Base-by-base conservation (phyloP, 75 land plant species). In the Adiantum capillusveneris region DNA sequence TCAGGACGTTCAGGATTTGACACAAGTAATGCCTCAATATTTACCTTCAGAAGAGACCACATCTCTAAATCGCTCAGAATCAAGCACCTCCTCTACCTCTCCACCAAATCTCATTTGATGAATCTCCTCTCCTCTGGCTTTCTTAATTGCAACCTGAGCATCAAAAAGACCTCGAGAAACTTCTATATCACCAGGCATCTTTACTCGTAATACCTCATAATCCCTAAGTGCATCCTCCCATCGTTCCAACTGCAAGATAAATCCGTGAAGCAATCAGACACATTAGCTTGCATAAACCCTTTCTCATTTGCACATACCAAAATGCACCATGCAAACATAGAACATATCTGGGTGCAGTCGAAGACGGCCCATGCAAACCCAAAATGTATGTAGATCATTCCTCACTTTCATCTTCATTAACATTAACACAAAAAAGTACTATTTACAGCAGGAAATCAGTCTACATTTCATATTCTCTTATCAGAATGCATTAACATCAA, bases 151-250 rank as follows among this genome's bases (percentile, higher is more conserved):
- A 44, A 83, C 75, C 73, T 93, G 87, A 11, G 83, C 96, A 50
- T 79, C 75, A 55, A 77, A 84, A 19, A 89, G 64, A 27, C 82
- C 73, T 53, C 81, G 77, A 16, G 90, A 80, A 26, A 89, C 76
- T 22, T 89, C 90, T 54, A 67, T 73, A 70, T 93, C 85, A 27
- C 66, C 68, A 6, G 98, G 98, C 53, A 80, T 45, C 62, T 81
- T 83, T 68, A 60, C 79, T 61, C 74, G 80, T 54, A 89, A 49
- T 25, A 71, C 57, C 64, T 93, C 98, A 57, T 89, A 89, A 57
- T 93, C 98, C 57, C 67, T 69, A 22, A 88, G 64, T 34, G 98
- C 84, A 58, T 93, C 84, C 0, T 57, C 82, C 96, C 95, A 93
- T 19, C 73, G 69, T 64, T 89, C 98, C 44, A 88, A 70, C 98